Conservation (phyloP, 2,329 filamentous ascomycete species). For the Monilinia fructicola region DNA sequence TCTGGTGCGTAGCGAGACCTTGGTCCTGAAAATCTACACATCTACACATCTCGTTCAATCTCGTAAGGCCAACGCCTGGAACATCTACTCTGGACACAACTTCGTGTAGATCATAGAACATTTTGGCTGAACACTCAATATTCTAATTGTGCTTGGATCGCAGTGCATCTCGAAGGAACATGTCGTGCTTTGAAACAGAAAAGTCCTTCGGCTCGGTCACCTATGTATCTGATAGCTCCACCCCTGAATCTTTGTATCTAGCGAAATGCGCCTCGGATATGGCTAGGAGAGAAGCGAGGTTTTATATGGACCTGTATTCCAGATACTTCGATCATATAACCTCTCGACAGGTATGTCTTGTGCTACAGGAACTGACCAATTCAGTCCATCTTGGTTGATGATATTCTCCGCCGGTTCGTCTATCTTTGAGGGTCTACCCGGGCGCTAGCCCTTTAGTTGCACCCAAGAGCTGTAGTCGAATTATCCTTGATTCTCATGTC, state of each 20-base stretch:
- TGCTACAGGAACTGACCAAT: not conserved
- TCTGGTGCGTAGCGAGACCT: not conserved
- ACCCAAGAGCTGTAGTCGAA: not conserved
- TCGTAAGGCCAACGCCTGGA: not conserved
- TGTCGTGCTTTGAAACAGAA: not conserved
- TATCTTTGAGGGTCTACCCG: not conserved
- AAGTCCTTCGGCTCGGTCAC: not conserved
- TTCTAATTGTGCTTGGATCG: not conserved
- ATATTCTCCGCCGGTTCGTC: not conserved
- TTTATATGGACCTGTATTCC: not conserved
- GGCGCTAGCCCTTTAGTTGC: not conserved
- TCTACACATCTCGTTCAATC: not conserved
- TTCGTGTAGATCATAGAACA: not conserved
- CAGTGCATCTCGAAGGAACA: not conserved
- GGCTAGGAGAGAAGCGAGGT: not conserved
- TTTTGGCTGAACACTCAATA: not conserved
- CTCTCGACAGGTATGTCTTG: not conserved
- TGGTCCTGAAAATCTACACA: not conserved
- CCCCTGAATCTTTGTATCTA: not conserved
- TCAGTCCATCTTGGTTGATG: not conserved
- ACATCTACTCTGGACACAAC: not conserved
- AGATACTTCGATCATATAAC: not conserved
- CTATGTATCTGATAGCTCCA: not conserved
- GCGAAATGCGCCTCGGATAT: not conserved
- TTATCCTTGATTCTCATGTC: not conserved